Evolutionary conservation across 176 grass and related monocot species (phyloP).

Genomic region (Triticum aestivum): DNA sequence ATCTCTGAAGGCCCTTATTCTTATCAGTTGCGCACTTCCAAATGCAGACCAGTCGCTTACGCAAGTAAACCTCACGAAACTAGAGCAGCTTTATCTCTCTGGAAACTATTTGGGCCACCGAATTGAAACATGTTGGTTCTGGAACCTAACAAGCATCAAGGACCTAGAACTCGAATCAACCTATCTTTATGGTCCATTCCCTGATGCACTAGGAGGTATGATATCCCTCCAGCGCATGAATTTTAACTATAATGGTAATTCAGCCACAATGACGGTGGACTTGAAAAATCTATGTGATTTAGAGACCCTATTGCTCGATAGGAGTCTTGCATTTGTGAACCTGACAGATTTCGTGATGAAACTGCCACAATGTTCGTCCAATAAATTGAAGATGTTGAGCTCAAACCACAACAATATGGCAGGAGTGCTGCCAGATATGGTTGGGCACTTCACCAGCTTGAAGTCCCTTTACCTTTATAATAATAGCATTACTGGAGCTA

Average conservation of each 20-base stretch:
- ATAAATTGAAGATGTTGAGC: neutral
- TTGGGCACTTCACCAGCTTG: neutral
- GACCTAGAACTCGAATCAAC: rapidly evolving
- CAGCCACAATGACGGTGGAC: neutral
- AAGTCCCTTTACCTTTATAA: neutral
- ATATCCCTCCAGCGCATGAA: rapidly evolving
- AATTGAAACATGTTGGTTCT: neutral
- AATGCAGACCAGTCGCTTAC: neutral
- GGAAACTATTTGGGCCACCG: neutral
- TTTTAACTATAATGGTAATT: rapidly evolving
- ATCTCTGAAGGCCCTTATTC: neutral
- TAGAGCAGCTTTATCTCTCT: slow-evolving; percentile 1
- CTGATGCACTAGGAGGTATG: neutral
- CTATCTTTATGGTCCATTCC: neutral
- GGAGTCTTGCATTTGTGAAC: neutral
- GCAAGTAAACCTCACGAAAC: neutral
- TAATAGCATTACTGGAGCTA: neutral
- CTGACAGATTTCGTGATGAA: neutral
- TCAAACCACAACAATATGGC: neutral
- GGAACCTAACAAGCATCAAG: neutral
- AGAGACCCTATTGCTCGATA: neutral
- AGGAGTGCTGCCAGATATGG: neutral
- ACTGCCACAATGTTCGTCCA: neutral
- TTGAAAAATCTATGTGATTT: slow-evolving; percentile 23
- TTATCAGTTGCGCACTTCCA: neutral